These are phyloP conservation scores for Cucurbitaria berberidis DNA, from an alignment of 2,329 filamentous ascomycete species.

Conservation along the genomic window DNA sequence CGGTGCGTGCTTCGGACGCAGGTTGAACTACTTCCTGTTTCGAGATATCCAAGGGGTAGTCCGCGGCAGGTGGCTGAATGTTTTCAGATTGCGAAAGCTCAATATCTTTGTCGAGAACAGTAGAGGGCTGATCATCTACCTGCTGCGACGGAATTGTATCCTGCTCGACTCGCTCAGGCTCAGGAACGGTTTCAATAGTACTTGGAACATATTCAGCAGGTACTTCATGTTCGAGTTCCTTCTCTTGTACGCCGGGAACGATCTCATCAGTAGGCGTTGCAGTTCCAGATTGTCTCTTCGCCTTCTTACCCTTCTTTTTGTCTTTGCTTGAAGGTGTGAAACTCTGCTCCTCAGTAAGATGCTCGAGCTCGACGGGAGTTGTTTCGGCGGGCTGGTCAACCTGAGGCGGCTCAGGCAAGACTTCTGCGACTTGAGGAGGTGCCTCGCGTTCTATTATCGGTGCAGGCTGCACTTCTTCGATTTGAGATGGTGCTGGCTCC, in stretches of 20 bases:
- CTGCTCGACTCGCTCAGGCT: neutral
- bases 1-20: neutral
- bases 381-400: neutral
- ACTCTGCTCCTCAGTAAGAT: slow-evolving; percentile 9
- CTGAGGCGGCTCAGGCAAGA: neutral
- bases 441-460: slow-evolving; percentile 1
- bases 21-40: neutral
- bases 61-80: neutral
- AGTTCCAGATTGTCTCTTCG: slow-evolving; percentile 25
- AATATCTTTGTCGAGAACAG: neutral
- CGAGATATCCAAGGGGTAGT: neutral
- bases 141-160: neutral
- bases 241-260: slow-evolving; percentile 5
- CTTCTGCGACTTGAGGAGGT: slow-evolving; percentile 1
- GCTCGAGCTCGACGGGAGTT: slow-evolving; percentile 1
- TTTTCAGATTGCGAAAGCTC: neutral
- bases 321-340: slow-evolving; percentile 23
- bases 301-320: slow-evolving; percentile 35
- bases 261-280: slow-evolving; percentile 13
- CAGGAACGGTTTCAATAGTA: neutral
- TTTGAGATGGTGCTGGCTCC: neutral
- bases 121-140: neutral
- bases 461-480: neutral
- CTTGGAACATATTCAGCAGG: neutral
- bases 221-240: neutral